A percentile compares a stretch with the other conserved stretches of the same genome.
Evolutionary conservation across 176 grass and related monocot species (phyloP).

Genomic region (Oryza meridionalis): DNA sequence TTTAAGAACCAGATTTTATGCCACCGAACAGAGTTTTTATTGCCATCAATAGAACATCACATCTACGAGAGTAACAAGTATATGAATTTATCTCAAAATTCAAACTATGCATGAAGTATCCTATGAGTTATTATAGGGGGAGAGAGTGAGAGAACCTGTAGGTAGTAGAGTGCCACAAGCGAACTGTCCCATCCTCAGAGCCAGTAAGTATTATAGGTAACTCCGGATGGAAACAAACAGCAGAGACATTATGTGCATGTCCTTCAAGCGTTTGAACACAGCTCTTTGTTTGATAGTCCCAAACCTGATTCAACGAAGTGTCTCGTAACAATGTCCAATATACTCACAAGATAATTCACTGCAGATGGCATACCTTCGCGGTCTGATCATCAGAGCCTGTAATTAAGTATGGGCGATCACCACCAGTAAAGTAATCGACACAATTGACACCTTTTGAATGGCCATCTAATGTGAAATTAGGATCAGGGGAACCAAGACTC

Average conservation of each 20-base stretch:
- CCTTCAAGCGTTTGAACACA: constrained; percentile 99
- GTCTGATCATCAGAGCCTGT: constrained; percentile 98
- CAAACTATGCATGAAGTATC: not conserved
- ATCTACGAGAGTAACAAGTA: not conserved
- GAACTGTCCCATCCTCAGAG: constrained; percentile 94
- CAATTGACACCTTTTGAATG: constrained; percentile 98
- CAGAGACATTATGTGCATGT: constrained; percentile 95
- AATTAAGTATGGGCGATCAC: constrained; percentile 95
- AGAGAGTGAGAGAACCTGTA: constrained; percentile 55
- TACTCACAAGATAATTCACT: constrained; percentile 11
- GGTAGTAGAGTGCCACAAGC: constrained; percentile 95
- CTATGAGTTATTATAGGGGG: not conserved
- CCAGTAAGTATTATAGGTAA: constrained; percentile 99
- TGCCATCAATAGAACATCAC: not conserved
- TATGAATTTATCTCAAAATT: too few species aligned
- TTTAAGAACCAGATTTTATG: constrained; percentile 2
- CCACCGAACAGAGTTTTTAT: not conserved
- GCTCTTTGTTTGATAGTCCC: constrained; percentile 99
- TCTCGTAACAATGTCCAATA: constrained; percentile 14
- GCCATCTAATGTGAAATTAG: constrained; percentile 96
- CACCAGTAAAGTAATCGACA: constrained; percentile 99
- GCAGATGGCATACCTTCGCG: constrained; percentile 68
- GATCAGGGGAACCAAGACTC: constrained; percentile 97
- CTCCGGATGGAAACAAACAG: constrained; percentile 96
- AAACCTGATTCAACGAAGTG: constrained; percentile 72